phyloP scores from a whole-genome alignment of 1,139 yeast genomes.

The Taiozyma sp. region DNA sequence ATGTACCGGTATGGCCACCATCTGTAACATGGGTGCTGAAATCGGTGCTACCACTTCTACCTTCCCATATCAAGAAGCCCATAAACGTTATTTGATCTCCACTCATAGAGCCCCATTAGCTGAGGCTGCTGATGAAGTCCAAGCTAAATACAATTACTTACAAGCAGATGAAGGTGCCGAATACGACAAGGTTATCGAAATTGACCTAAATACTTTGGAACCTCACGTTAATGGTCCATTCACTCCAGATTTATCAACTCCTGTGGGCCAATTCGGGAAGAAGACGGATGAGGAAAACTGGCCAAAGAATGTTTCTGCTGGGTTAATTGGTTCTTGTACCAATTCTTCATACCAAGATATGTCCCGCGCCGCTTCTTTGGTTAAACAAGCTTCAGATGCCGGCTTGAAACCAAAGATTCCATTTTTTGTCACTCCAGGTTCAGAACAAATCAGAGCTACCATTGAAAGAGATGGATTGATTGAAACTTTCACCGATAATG shows the following conservation, averaged over 20 bases:
- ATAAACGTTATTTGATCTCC: slow-evolving; percentile 70
- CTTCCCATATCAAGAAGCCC: slow-evolving; percentile 92
- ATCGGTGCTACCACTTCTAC: slow-evolving; percentile 97
- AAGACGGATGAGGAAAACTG: slow-evolving; percentile 64
- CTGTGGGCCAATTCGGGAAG: slow-evolving; percentile 64
- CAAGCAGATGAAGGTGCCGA: slow-evolving; percentile 77
- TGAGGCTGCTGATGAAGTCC: slow-evolving; percentile 65
- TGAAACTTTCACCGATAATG: slow-evolving; percentile 72
- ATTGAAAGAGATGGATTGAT: slow-evolving; percentile 91
- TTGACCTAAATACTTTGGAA: slow-evolving; percentile 68
- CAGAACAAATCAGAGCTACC: slow-evolving; percentile 98
- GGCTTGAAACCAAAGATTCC: slow-evolving; percentile 93
- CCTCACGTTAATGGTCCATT: slow-evolving; percentile 94
- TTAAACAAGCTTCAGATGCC: slow-evolving; percentile 73
- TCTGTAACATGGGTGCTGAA: slow-evolving; percentile 99
- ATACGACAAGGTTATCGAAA: slow-evolving; percentile 79
- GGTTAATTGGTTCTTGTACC: slow-evolving; percentile 96
- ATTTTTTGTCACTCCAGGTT: slow-evolving; percentile 94
- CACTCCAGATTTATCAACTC: slow-evolving; percentile 91
- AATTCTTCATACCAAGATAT: slow-evolving; percentile 97
- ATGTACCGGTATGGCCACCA: slow-evolving; percentile 99
- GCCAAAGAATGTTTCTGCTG: slow-evolving; percentile 82
- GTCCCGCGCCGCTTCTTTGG: slow-evolving; percentile 89
- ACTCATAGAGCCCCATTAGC: slow-evolving; percentile 83
- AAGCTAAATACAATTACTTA: slow-evolving; percentile 54